Evolutionary conservation across 371 early-diverging fungal genomes (phyloP).

Genomic region (Mucor circinelloides): DNA sequence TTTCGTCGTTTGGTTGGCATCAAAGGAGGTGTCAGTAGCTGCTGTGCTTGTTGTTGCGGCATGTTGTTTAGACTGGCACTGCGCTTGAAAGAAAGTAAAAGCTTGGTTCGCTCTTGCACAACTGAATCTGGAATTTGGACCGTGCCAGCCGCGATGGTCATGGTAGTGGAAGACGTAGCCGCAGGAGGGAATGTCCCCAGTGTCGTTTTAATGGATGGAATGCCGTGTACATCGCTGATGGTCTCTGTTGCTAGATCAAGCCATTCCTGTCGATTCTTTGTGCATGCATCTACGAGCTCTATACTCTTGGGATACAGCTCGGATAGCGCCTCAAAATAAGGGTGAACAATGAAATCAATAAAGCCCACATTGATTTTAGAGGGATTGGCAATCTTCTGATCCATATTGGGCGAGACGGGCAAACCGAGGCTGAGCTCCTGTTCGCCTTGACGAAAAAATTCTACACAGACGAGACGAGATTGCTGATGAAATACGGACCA

Average conservation of each 20-base stretch:
- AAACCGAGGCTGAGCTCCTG: slow-evolving; percentile 68
- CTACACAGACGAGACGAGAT: slow-evolving; percentile 80
- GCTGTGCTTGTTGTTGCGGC: not conserved
- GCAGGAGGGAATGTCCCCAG: not conserved
- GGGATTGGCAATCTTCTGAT: slow-evolving; percentile 69
- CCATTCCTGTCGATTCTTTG: slow-evolving; percentile 46
- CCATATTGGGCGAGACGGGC: slow-evolving; percentile 86
- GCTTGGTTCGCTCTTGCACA: not conserved
- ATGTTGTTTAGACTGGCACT: not conserved
- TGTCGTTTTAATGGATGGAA: slow-evolving; percentile 4
- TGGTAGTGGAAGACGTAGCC: slow-evolving; percentile 12
- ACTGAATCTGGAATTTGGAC: slow-evolving; percentile 32
- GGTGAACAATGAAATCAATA: slow-evolving; percentile 82
- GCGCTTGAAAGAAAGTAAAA: not conserved
- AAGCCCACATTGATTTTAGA: slow-evolving; percentile 79
- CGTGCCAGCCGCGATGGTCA: slow-evolving; percentile 41
- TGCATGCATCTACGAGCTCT: slow-evolving; percentile 29
- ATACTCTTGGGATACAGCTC: slow-evolving; percentile 64
- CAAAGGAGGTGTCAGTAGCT: not conserved
- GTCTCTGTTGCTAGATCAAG: slow-evolving; percentile 14
- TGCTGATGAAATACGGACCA: slow-evolving; percentile 80
- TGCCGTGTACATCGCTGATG: not conserved
- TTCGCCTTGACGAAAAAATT: slow-evolving; percentile 90
- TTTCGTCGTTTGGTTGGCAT: slow-evolving; percentile 1
- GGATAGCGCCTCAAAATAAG: slow-evolving; percentile 79